Base-by-base conservation (phyloP, 2,329 filamentous ascomycete genomes). In the Aspergillus arachidicola region DNA sequence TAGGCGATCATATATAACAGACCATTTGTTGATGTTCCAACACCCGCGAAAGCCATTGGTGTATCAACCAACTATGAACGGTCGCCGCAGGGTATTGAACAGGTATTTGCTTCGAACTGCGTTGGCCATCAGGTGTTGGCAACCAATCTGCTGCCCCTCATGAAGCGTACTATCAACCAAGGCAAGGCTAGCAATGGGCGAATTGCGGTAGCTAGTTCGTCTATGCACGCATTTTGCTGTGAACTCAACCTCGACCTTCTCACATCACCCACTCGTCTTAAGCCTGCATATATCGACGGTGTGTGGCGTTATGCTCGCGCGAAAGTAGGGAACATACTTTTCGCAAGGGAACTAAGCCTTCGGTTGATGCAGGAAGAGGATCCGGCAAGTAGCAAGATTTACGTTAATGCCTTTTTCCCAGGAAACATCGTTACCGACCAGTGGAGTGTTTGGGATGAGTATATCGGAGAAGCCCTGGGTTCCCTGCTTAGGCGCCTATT, bases 41-140 rank as follows among this genome's bases (percentile, higher is more conserved):
- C 34, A 6, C 14, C 38, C 38, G 23, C 34, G n/a, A 53, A 50
- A 69, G 69, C 62, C 45, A 58, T 72, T 11, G 66, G 71, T 3
- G 62, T 71, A 4, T 59, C 64, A 23, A 55, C 65, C 23, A 53
- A 73, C 30, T 72, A 68, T 60, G 64, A 64, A 26, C 64, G 69
- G 34, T 76, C 71, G 9, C 66, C 69, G 2, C 66, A 85, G 23
- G 80, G 80, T 9, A 69, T 84, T 46, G 84, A 86, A 67, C 66
- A 70, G 36, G 82, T 80, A 7, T 86, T 86, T 66, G 82, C 75
- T 5, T 75, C 84, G 65, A 82, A 79, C 61, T 82, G 85, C 64
- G 76, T 85, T 48, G 83, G 83, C 6, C 82, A 86, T 66, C 79
- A 82, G 16, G 71, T 85, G 2, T 77, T 86, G 0, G 82, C 83